These are phyloP conservation scores for Exophiala xenobiotica DNA, from an alignment of 2,329 filamentous ascomycete genomes.

Conservation along the genomic window DNA sequence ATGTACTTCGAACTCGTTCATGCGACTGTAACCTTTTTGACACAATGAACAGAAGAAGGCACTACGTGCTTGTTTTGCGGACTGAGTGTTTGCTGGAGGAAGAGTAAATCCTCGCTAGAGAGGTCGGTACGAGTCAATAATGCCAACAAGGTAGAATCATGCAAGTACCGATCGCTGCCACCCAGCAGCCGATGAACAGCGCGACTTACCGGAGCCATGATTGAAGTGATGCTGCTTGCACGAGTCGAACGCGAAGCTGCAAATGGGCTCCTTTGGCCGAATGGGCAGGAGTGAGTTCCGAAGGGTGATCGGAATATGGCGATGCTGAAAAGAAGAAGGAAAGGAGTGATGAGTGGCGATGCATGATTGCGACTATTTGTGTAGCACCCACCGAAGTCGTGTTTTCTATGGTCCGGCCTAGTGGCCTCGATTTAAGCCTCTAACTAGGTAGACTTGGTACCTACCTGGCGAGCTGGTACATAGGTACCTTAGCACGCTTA, in stretches of 20 bases:
- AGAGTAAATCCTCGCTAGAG: conserved; percentile 38
- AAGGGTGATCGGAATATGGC: no score
- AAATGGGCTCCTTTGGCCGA: no score
- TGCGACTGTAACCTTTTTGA: conserved; percentile 89
- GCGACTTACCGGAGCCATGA: conserved; percentile 38
- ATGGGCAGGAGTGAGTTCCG: no score
- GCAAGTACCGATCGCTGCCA: not conserved
- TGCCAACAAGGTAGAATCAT: conserved; percentile 1
- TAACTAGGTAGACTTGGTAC: no score
- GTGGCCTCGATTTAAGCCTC: no score
- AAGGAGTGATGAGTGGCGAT: no score
- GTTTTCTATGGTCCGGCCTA: no score
- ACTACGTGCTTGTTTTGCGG: conserved; percentile 72
- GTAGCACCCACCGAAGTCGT: no score
- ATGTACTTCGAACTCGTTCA: conserved; percentile 95
- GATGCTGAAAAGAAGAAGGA: no score
- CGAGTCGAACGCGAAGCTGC: not conserved
- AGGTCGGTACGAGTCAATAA: conserved; percentile 24
- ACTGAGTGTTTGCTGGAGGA: conserved; percentile 54
- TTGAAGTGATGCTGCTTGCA: not conserved
- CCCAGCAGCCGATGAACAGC: not conserved
- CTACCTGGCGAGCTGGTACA: no score
- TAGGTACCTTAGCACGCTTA: no score
- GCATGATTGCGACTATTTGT: no score
- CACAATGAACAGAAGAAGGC: conserved; percentile 85